Percentiles rank a stretch among this genome's conserved stretches.
Evolutionary conservation across 805 yeast genomes (phyloP).

Genomic region (Starmerella tilneyi): DNA sequence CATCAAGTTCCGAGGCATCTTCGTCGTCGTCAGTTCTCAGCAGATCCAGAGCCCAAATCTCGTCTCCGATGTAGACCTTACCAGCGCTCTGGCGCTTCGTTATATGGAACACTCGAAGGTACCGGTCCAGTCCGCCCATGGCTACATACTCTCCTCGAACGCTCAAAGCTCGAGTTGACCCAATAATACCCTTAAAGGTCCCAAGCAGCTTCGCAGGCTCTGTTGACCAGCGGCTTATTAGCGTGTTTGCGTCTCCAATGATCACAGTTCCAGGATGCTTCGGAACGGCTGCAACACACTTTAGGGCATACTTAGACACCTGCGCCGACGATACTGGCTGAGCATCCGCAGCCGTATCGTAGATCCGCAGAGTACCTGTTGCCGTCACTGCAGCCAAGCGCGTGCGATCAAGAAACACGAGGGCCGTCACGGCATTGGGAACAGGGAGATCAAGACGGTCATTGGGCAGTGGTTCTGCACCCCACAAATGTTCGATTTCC

Average conservation of each 20-base stretch:
- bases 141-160: constrained; percentile 37
- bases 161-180: constrained; percentile 45
- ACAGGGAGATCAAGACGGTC: constrained; percentile 68
- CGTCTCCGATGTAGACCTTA: constrained; percentile 68
- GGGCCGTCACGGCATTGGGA: constrained; percentile 65
- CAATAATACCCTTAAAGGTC: constrained; percentile 66
- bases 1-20: constrained; percentile 10
- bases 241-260: constrained; percentile 61
- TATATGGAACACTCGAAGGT: constrained; percentile 64
- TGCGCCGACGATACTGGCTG: constrained; percentile 55
- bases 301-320: constrained; percentile 45
- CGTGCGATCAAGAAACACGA: constrained; percentile 42
- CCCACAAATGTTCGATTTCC: constrained; percentile 38
- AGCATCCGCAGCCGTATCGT: constrained; percentile 46
- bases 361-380: constrained; percentile 65
- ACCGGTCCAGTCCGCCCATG: constrained; percentile 82
- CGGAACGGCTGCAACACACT: constrained; percentile 32
- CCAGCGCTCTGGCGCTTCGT: constrained; percentile 49
- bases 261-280: constrained; percentile 40
- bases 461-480: constrained; percentile 74
- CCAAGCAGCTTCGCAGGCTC: constrained; percentile 41
- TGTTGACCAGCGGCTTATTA: constrained; percentile 38
- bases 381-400: constrained; percentile 57
- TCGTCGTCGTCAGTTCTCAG: constrained; percentile 15
- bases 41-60: constrained; percentile 37